A percentile compares a stretch with the other conserved stretches of the same genome.
Conservation (phyloP, 2,329 filamentous ascomycete genomes). For the Ophiostoma sp. region DNA sequence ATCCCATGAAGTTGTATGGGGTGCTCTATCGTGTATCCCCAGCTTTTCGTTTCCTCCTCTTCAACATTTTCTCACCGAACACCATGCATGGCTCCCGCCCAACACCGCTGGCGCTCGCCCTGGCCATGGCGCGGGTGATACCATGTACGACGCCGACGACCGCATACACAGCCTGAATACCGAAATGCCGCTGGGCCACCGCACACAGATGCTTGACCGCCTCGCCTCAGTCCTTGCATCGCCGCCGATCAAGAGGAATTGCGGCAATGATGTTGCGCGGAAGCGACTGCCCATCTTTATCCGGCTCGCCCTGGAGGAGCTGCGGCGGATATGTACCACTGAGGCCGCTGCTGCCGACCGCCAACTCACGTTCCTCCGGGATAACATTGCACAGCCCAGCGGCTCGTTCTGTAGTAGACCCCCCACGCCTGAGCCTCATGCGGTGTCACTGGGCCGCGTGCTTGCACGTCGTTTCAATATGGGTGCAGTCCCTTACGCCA, state of each 20-base stretch:
- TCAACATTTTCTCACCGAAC: not conserved
- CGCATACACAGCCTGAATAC: not conserved
- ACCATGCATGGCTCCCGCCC: not conserved
- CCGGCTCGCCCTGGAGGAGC: not conserved
- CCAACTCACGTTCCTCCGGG: not conserved
- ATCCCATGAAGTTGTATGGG: not conserved
- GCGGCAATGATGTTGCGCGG: not conserved
- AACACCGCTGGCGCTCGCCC: not conserved
- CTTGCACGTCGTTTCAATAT: not conserved
- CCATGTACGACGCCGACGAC: not conserved
- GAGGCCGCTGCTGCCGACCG: not conserved
- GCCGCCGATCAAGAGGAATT: not conserved
- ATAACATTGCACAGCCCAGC: too few relatives aligned
- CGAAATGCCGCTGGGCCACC: not conserved
- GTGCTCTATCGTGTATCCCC: not conserved
- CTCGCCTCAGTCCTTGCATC: not conserved
- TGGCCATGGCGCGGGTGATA: too few relatives aligned
- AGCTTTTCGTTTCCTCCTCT: not conserved
- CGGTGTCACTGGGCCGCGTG: not conserved
- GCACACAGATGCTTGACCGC: not conserved
- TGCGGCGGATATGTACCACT: not conserved
- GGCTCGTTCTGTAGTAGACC: not conserved
- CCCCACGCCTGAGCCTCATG: too few relatives aligned
- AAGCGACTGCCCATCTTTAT: not conserved
- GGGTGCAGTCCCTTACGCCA: not conserved